Evolutionary conservation across 768 basidiomycete species (phyloP).

Genomic region (Lepiota brunneoincarnata): DNA sequence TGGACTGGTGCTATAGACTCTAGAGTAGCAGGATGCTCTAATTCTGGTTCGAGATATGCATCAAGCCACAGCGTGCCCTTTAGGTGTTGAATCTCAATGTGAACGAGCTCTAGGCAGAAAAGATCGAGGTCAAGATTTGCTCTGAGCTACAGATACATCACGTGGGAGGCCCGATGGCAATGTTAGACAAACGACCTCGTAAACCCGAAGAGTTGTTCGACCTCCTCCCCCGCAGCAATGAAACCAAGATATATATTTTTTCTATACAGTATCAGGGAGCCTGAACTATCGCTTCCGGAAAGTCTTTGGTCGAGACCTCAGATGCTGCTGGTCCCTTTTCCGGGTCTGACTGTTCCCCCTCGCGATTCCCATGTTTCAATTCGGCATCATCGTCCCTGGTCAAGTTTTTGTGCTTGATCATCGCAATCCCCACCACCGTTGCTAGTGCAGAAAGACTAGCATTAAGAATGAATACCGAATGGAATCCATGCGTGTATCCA

Average conservation of each 20-base stretch:
- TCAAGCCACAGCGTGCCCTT: slow-evolving; percentile 50
- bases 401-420: slow-evolving; percentile 63
- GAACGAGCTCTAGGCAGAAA: slow-evolving; percentile 57
- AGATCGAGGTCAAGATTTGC: slow-evolving; percentile 67
- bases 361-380: slow-evolving; percentile 36
- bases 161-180: background rate
- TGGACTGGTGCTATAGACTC: no score
- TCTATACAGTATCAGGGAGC: no score
- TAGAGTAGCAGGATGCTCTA: slow-evolving; percentile 9
- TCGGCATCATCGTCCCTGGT: slow-evolving; percentile 53
- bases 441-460: slow-evolving; percentile 52
- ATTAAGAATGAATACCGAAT: slow-evolving; percentile 58
- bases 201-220: slow-evolving; percentile 69
- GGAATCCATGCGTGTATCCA: slow-evolving; percentile 58
- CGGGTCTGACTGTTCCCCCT: background rate
- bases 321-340: background rate
- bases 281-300: no score
- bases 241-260: slow-evolving; percentile 72
- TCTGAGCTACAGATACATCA: slow-evolving; percentile 29
- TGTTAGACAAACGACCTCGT: slow-evolving; percentile 40
- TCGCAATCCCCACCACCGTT: slow-evolving; percentile 49
- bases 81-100: slow-evolving; percentile 53
- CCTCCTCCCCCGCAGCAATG: slow-evolving; percentile 68
- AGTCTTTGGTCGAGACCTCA: no score
- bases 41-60: slow-evolving; percentile 34